phyloP scores from a whole-genome alignment of 768 basidiomycete genomes.

The Collybiopsis confluens region DNA sequence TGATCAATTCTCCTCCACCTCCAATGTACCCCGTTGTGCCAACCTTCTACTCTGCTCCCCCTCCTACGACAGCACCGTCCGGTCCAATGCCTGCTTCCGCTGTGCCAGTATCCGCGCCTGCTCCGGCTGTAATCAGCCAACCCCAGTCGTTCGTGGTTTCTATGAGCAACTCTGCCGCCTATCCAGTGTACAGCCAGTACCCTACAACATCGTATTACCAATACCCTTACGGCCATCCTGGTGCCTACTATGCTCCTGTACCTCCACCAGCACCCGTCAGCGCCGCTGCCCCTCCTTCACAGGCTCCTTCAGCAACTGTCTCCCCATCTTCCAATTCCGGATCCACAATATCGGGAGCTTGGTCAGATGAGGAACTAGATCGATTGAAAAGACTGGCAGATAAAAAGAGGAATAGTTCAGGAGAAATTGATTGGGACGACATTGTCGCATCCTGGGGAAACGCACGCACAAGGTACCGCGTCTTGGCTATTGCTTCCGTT shows the following conservation, averaged over 20 bases:
- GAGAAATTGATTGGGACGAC: slow-evolving; percentile 79
- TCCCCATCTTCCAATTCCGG: slow-evolving; percentile 17
- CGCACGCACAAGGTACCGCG: slow-evolving; percentile 60
- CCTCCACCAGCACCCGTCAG: background rate
- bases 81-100: slow-evolving; percentile 22
- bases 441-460: slow-evolving; percentile 71
- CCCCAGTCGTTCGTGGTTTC: slow-evolving; percentile 72
- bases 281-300: slow-evolving; percentile 15
- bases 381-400: slow-evolving; percentile 65
- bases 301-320: slow-evolving; percentile 9
- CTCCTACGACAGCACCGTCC: slow-evolving; percentile 19
- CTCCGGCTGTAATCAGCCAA: slow-evolving; percentile 57
- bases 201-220: slow-evolving; percentile 64
- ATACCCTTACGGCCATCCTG: slow-evolving; percentile 32
- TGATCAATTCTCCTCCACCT: slow-evolving; percentile 65
- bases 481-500: background rate
- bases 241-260: slow-evolving; percentile 12
- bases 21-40: slow-evolving; percentile 48
- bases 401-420: slow-evolving; percentile 50
- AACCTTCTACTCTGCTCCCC: slow-evolving; percentile 35
- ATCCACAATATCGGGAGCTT: slow-evolving; percentile 45
- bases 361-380: slow-evolving; percentile 77
- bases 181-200: slow-evolving; percentile 42
- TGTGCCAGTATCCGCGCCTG: slow-evolving; percentile 25
- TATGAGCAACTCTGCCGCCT: slow-evolving; percentile 43